A percentile compares a stretch with the other conserved stretches of the same genome.
Evolutionary conservation across 768 basidiomycete species (phyloP).

Genomic region (Hygrophorus pudorinus): DNA sequence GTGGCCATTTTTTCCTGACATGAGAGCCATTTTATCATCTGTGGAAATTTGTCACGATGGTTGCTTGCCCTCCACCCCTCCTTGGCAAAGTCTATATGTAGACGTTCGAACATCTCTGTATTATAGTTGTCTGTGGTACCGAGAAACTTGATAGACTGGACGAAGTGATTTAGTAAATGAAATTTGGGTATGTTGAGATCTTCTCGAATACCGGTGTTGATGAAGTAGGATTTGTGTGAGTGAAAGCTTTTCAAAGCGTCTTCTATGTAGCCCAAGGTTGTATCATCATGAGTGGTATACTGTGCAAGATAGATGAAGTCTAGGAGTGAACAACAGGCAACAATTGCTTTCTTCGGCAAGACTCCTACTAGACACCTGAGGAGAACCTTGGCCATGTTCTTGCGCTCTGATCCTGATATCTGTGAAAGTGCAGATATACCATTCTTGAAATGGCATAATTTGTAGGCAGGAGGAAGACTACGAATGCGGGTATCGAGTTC

Average conservation of each 20-base stretch:
- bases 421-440: no score
- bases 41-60: no score
- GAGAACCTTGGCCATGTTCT: constrained; percentile 24
- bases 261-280: constrained; percentile 19
- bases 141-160: constrained; percentile 16
- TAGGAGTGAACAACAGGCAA: no score
- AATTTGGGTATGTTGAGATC: no score
- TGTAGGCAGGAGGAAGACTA: constrained; percentile 25
- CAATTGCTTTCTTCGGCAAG: no score
- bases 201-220: no score
- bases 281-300: constrained; percentile 20
- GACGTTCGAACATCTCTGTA: constrained; percentile 29
- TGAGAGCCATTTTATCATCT: constrained; percentile 27
- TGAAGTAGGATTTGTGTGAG: constrained; percentile 24
- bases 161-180: constrained; percentile 27
- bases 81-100: no score
- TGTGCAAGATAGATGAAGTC: no score
- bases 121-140: no score
- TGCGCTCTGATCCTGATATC: constrained; percentile 21
- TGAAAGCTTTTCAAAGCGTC: constrained; percentile 24
- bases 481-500: constrained; percentile 19
- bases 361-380: no score
- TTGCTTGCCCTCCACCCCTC: no score
- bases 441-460: constrained; percentile 29
- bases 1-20: constrained; percentile 20